These are phyloP conservation scores for Lupinus albus DNA, from an alignment of 306 rosid genomes.

Conservation along the genomic window DNA sequence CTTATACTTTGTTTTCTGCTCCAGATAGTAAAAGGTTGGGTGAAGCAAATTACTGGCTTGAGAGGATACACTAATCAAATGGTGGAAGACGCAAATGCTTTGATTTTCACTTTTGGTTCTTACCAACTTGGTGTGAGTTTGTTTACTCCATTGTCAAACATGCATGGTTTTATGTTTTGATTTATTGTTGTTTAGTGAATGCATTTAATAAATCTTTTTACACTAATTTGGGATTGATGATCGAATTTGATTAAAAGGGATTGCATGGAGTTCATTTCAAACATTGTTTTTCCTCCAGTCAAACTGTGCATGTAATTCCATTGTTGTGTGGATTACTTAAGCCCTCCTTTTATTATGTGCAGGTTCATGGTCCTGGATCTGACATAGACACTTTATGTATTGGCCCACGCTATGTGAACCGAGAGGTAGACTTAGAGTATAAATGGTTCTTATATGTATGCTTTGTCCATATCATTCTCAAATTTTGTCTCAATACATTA, in stretches of 20 bases:
- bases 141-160: background rate
- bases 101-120: constrained; percentile 70
- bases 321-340: background rate
- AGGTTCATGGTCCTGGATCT: constrained; percentile 74
- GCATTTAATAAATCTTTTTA: background rate
- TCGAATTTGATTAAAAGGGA: background rate
- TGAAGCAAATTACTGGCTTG: constrained; percentile 60
- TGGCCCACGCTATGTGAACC: constrained; percentile 68
- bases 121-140: constrained; percentile 66
- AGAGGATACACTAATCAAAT: constrained; percentile 75
- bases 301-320: background rate
- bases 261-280: background rate
- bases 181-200: background rate
- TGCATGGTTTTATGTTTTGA: background rate
- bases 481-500: background rate
- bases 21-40: constrained; percentile 73
- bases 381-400: constrained; percentile 72
- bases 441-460: background rate
- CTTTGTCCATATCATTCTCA: background rate
- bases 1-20: background rate
- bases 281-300: background rate
- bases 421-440: constrained; percentile 47
- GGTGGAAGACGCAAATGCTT: constrained; percentile 77
- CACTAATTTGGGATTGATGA: background rate
- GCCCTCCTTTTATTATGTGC: background rate